Evolutionary conservation across 2,329 filamentous ascomycete species (phyloP).

Genomic region (Escovopsis sp.): DNA sequence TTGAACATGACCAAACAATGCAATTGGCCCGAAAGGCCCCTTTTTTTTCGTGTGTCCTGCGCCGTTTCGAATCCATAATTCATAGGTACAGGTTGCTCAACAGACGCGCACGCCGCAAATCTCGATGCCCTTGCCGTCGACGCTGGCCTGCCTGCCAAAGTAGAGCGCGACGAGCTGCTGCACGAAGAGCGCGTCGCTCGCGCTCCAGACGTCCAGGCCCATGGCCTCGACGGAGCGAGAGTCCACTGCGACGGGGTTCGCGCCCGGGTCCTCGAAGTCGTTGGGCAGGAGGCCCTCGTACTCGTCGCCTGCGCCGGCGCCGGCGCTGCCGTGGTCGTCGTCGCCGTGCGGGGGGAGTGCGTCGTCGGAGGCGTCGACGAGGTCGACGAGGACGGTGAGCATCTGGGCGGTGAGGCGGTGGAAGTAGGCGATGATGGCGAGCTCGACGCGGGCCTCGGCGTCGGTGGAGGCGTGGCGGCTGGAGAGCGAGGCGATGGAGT

Average conservation of each 20-base stretch:
- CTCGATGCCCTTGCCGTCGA: slow-evolving; percentile 56
- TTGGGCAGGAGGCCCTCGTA: slow-evolving; percentile 15
- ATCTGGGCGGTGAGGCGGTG: slow-evolving; percentile 58
- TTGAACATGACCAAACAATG: background rate
- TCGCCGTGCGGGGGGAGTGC: slow-evolving; percentile 18
- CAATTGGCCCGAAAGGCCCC: background rate
- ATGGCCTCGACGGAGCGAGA: slow-evolving; percentile 53
- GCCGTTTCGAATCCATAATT: background rate
- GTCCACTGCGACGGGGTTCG: slow-evolving; percentile 37
- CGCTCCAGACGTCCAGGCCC: slow-evolving; percentile 68
- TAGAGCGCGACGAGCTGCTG: slow-evolving; percentile 47
- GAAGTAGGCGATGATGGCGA: slow-evolving; percentile 68
- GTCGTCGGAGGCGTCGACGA: slow-evolving; percentile 38
- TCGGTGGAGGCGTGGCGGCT: slow-evolving; percentile 20
- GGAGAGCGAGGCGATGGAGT: slow-evolving; percentile 31
- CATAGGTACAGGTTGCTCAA: slow-evolving; percentile 17
- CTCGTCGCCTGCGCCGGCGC: slow-evolving; percentile 12
- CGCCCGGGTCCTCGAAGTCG: slow-evolving; percentile 19
- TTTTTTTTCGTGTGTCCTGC: too few relatives aligned
- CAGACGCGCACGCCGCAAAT: slow-evolving; percentile 62
- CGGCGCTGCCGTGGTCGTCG: slow-evolving; percentile 22
- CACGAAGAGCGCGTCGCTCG: slow-evolving; percentile 54
- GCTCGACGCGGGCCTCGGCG: slow-evolving; percentile 41
- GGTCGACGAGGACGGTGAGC: slow-evolving; percentile 44
- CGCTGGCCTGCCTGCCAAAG: slow-evolving; percentile 47